Evolutionary conservation across 106 monocot species (phyloP), one percentile per base, ranked within the genome.

Genomic region (Dendrobium catenatum): DNA sequence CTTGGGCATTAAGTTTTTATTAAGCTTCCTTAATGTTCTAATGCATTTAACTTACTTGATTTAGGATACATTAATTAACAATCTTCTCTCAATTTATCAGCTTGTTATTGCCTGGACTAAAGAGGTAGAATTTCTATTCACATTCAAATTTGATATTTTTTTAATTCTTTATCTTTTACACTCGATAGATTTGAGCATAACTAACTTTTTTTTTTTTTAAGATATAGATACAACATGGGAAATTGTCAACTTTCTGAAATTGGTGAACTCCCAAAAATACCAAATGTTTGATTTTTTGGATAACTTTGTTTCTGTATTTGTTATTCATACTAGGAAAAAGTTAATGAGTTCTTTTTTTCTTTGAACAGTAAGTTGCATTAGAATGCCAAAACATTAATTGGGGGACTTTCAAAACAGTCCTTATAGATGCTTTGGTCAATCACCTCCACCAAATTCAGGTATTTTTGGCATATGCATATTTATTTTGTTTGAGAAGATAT

Each of bases 381-480:
- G 92, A 94, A 87, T 98, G 97, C 42, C 85, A 84, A 72, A 86
- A 82, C 79, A 91, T 95, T 91, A 95, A 87, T 85, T 95, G 97
- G 97, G 97, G 97, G 9, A 82, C 89, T 82, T 98, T 94, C 83
- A 98, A 98, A 81, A 4, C 44, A 26, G 88, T 42, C 61, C 89
- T 98, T 58, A 84, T 90, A 46, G 94, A 93, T 80, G 92, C 97
- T 9, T 61, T 98, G 18, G 83, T 95, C 42, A 85, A 95, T 82
- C 97, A 94, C 83, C 80, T 94, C 40, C 70, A 91, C 41, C 94
- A 89, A 66, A 92, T 92, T 83, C 96, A 96, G 96, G 96, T 73
- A 64, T 49, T 72, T 70, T 76, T 27, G 0, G 11, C 51, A 8
- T 49, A 47, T 51, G 76, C 22, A 26, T 51, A 49, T 5, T 48